Conservation (phyloP, 495 filamentous ascomycete genomes). For the Trypethelium eluteriae region DNA sequence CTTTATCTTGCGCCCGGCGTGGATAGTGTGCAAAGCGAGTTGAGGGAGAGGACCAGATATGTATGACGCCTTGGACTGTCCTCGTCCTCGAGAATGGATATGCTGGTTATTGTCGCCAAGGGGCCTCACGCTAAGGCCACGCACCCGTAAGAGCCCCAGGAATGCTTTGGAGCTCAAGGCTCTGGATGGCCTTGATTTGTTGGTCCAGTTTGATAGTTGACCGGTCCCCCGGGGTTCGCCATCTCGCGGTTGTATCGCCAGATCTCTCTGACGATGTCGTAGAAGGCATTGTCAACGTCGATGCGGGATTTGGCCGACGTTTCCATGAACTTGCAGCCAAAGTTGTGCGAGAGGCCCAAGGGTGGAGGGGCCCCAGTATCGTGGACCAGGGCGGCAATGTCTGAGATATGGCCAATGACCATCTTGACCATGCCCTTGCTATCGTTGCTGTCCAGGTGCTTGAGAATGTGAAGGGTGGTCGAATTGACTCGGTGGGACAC, state of each 20-base stretch:
- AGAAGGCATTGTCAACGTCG: constrained; percentile 97
- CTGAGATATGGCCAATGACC: constrained; percentile 69
- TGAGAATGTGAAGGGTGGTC: too few relatives aligned
- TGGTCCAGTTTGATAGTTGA: constrained; percentile 48
- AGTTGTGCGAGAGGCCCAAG: constrained; percentile 29
- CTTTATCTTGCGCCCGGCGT: too few relatives aligned
- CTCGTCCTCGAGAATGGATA: too few relatives aligned
- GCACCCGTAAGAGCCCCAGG: too few relatives aligned
- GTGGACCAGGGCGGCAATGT: constrained; percentile 73
- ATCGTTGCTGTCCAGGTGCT: too few relatives aligned
- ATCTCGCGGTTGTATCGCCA: constrained; percentile 96
- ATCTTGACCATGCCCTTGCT: constrained; percentile 41
- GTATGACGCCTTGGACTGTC: too few relatives aligned
- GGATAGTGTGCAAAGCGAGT: too few relatives aligned
- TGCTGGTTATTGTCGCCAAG: too few relatives aligned
- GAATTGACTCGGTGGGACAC: too few relatives aligned
- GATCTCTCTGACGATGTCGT: constrained; percentile 94
- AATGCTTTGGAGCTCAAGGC: too few relatives aligned
- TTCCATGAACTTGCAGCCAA: constrained; percentile 96
- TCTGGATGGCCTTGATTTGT: constrained; percentile 30
- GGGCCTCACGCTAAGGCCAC: too few relatives aligned
- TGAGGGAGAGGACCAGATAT: too few relatives aligned
- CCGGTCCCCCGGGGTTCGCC: constrained; percentile 65
- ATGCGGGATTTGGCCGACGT: constrained; percentile 96
- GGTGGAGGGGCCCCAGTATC: constrained; percentile 30